Evolutionary conservation across 371 early-diverging fungal species (phyloP), one percentile per base, ranked within the genome.

Genomic region (Rhizopus sp.): DNA sequence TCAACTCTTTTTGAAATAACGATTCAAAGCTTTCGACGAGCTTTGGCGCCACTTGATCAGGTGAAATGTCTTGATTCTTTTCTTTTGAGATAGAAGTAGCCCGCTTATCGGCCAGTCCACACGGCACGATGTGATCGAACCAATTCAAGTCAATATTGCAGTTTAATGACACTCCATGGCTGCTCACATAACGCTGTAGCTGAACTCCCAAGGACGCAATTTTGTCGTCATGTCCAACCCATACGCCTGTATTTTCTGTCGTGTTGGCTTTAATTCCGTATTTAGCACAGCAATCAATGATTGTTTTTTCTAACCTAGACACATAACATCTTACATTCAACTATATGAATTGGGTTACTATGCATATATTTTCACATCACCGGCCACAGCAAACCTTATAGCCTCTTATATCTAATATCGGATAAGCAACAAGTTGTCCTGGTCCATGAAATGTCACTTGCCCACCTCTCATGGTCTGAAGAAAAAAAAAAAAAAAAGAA

Each of bases 381-480:
- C 8, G 8, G 7, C 7, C 2, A 7, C 45, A 45, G 4, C 13
- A 16, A 33, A 50, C 88, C 66, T 83, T 63, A 52, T 74, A 78
- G 48, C 80, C 78, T 45, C 86, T 81, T 35, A 98, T 75, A 63
- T 95, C 81, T 8, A 97, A 38, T 44, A 94, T 94, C 3, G 99
- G 99, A 68, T 98, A 98, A 8, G 88, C 94, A 23, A 98, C 93
- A 38, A 98, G 75, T 75, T 98, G 99, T 0, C 98, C 98, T 3
- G 98, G 99, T 0, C 98, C 98, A 77, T 98, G 99, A 66, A 89
- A 98, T 0, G 99, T 98, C 5, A 89, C 84, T 73, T 98, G 92
- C 5, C 99, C 99, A 16, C 99, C 99, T 10, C 97, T 79, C 70
- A 83, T 72, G 0, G 87, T 84, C 77, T 81, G 59, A 8, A 10